Base-by-base conservation (phyloP, 352 stramenopile species). In the Globisporangium iwayamae region DNA sequence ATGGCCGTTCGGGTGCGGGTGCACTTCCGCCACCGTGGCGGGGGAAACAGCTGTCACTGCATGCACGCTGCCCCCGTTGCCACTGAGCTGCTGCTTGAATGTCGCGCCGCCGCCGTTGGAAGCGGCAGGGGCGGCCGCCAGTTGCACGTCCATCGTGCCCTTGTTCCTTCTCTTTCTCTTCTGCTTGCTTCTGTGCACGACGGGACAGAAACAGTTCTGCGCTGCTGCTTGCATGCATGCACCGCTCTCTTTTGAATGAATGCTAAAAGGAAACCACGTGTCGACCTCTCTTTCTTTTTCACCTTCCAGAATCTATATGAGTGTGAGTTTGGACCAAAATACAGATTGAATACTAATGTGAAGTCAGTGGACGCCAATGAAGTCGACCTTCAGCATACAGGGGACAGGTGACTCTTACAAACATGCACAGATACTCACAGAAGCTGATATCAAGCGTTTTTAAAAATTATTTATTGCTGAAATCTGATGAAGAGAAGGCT, bases 21-120 rank as follows among this genome's bases (percentile, higher is more conserved):
- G 53, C 61, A 62, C 53, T 67, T 56, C 61, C 43, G 52, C 61
- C 41, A 41, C 32, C 53, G 60, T 14, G 59, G 51, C 48, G 6
- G 20, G 4, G 47, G 22, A 22, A 20, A 39, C 48, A 55, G 20
- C 48, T 36, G 48, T 28, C 25, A 14, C 28, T 56, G 51, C 51
- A 43, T 62, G 56, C 41, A 25, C 41, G 56, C 41, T 45, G 10
- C 36, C 36, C 0, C 36, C 36, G 14, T 34, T 43, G 9, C 36
- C 30, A n/a, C 14, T 47, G 53, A 47, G 32, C 32, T 18, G 51
- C 13, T 59, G 54, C 20, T 39, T 48, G 32, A 61, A 48, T 30
- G 55, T 61, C 55, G 14, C 55, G 39, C 18, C 55, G 38, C 41
- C 41, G 14, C 41, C 41, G 38, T 39, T 45, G 32, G 36, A 41